Conservation (phyloP, 805 yeast genomes). For the Jamesozyma rosinii region DNA sequence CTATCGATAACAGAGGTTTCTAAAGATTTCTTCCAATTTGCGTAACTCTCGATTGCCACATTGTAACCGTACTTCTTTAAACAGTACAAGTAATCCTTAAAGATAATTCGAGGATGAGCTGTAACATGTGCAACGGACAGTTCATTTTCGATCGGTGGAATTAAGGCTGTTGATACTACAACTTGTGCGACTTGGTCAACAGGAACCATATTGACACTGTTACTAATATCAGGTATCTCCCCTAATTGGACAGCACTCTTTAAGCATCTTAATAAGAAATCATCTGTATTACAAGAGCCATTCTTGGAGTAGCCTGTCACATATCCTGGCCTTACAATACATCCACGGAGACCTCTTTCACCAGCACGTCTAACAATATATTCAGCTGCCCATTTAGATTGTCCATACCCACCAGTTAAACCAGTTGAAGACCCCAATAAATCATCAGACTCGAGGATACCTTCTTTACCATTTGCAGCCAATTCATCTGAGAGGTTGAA, state of each 20-base stretch:
- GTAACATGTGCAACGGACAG: constrained; percentile 89
- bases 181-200: constrained; percentile 96
- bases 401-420: constrained; percentile 90
- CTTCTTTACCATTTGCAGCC: constrained; percentile 53
- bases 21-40: constrained; percentile 66
- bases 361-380: constrained; percentile 83
- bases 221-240: constrained; percentile 71
- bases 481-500: constrained; percentile 67
- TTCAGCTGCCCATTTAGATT: constrained; percentile 96
- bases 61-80: constrained; percentile 65
- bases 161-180: constrained; percentile 71
- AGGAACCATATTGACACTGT: constrained; percentile 91
- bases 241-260: constrained; percentile 92
- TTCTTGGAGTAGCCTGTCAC: constrained; percentile 76
- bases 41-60: constrained; percentile 54
- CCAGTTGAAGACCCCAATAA: constrained; percentile 74
- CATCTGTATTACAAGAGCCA: constrained; percentile 94
- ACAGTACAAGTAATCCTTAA: constrained; percentile 63
- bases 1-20: constrained; percentile 71
- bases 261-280: constrained; percentile 85
- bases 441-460: constrained; percentile 76
- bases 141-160: constrained; percentile 49
- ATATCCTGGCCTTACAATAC: constrained; percentile 91
- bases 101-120: constrained; percentile 84
- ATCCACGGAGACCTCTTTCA: constrained; percentile 73